Evolutionary conservation across 495 filamentous ascomycete species (phyloP).

Genomic region (Hypoxylon perforatum): DNA sequence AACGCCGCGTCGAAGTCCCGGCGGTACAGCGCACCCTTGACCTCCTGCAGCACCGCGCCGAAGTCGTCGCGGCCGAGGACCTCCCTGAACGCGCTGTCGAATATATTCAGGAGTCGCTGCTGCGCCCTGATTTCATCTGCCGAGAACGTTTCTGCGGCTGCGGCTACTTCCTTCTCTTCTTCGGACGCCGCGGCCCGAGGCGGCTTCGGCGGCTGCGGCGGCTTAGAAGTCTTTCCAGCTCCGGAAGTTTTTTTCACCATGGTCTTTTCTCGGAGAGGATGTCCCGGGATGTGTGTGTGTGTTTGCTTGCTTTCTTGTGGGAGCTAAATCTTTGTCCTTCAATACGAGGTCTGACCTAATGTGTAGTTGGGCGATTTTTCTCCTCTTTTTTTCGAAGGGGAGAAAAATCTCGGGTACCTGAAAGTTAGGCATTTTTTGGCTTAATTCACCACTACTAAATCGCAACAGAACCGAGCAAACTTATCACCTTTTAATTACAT

Average conservation of each 20-base stretch:
- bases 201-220: conserved; percentile 9
- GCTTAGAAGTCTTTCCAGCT: conserved; percentile 21
- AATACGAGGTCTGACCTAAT: too few relatives aligned
- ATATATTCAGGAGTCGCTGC: conserved; percentile 81
- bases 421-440: too few relatives aligned
- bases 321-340: too few relatives aligned
- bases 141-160: conserved; percentile 49
- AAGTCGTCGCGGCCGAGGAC: conserved; percentile 53
- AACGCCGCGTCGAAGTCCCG: conserved; percentile 87
- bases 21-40: conserved; percentile 86
- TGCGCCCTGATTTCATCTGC: conserved; percentile 61
- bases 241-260: conserved; percentile 28
- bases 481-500: too few relatives aligned
- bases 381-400: too few relatives aligned
- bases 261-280: neutral
- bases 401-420: too few relatives aligned
- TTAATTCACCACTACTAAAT: too few relatives aligned
- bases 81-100: conserved; percentile 68
- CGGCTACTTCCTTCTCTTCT: neutral
- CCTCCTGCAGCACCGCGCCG: conserved; percentile 70
- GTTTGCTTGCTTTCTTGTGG: too few relatives aligned
- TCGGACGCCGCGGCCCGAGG: conserved; percentile 1
- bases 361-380: too few relatives aligned
- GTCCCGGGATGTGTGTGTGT: neutral
- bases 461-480: too few relatives aligned